A percentile compares a stretch with the other conserved stretches of the same genome.
Conservation (phyloP, 2,329 filamentous ascomycete species). For the Ascochyta viciae-villosae region DNA sequence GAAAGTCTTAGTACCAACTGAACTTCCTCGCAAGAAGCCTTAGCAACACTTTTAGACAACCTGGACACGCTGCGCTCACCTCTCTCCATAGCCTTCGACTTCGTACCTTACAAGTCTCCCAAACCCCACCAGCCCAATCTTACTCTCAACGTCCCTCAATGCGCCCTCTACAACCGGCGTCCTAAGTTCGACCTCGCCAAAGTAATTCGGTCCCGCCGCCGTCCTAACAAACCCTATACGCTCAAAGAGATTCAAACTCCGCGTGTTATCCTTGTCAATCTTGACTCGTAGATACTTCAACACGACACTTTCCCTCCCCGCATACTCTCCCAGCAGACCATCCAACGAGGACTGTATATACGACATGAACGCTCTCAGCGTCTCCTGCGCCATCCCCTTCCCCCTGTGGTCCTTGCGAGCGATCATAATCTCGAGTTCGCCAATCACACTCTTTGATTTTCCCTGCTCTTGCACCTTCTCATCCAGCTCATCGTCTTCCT, state of each 20-base stretch:
- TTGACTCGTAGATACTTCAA: conserved; percentile 65
- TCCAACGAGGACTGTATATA: conserved; percentile 67
- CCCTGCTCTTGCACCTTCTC: background rate
- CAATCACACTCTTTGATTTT: conserved; percentile 53
- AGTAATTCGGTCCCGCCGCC: conserved; percentile 64
- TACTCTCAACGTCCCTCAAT: conserved; percentile 1
- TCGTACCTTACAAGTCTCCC: conserved; percentile 2
- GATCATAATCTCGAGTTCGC: conserved; percentile 89
- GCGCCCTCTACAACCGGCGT: conserved; percentile 4
- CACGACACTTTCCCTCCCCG: conserved; percentile 18
- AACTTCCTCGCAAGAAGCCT: no score
- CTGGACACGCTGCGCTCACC: background rate
- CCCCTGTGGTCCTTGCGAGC: conserved; percentile 65
- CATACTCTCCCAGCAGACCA: conserved; percentile 66
- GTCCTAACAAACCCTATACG: conserved; percentile 63
- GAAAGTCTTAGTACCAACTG: no score
- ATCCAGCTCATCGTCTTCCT: conserved; percentile 31
- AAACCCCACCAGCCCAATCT: conserved; percentile 7
- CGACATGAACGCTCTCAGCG: conserved; percentile 71
- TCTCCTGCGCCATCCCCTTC: conserved; percentile 69
- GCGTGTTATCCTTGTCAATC: conserved; percentile 64
- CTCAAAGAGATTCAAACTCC: conserved; percentile 68
- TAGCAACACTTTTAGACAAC: no score
- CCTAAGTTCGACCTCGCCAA: conserved; percentile 67
- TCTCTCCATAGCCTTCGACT: background rate